Base-by-base conservation (phyloP, 331 rosid genomes). In the Cucumis variabilis region DNA sequence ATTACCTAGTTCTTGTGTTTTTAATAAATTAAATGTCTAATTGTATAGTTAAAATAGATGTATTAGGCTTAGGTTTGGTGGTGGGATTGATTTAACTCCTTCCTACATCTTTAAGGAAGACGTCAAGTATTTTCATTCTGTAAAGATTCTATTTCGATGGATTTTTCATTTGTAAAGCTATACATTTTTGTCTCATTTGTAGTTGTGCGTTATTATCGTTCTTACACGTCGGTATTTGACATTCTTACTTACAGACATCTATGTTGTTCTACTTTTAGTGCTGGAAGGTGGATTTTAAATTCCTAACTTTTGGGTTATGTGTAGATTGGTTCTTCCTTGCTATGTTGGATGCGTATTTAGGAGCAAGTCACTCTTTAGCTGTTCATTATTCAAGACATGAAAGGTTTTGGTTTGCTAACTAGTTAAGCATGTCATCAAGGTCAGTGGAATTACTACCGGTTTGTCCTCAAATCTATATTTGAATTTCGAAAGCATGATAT, bases 1-100 rank as follows among this genome's bases (percentile, higher is more conserved):
- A 24, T 50, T 51, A 24, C n/a, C 44, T 25, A 15, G 58, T 50
- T 78, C n/a, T 77, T 48, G 41, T 13, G 60, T 50, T 78, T 15
- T 63, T 13, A 78, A 78, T 51, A 78, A 78, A 48, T n/a, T n/a
- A 23, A 76, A 74, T 74, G 9, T 74, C 25, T 74, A 11, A 11
- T 74, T 19, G 23, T 30, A 30, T 71, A 28, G 77, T 71, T 46
- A 11, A 28, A 71, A 16, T 5, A 58, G 14, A 1, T 27, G 16
- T 25, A 27, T 25, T 10, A 69, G 27, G 11, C 15, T 27, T 69
- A 16, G 41, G 15, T 97, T 97, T 71, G 99, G 99, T n/a, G 99
- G 99, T 53, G 99, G 99, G 86, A 97, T 98, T 19, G 99, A 97
- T 91, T 92, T 97, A 87, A 97, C 98, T 27, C 99, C 98, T 83